Percentiles rank a stretch among this genome's conserved stretches.
phyloP scores from a whole-genome alignment of 2,329 filamentous ascomycete species.

The Hypocrella siamensis region DNA sequence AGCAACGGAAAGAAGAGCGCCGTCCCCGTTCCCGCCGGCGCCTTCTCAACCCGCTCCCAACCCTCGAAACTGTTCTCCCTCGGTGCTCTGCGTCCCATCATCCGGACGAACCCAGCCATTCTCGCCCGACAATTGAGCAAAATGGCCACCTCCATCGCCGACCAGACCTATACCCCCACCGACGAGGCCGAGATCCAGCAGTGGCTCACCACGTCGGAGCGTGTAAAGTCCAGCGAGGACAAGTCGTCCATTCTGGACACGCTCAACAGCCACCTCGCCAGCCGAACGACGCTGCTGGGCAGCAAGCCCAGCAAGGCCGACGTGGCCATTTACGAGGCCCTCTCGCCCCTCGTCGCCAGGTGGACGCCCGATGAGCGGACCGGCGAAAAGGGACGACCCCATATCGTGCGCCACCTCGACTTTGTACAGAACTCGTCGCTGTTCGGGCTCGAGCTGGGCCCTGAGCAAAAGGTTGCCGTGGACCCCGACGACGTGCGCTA shows the following conservation, averaged over 20 bases:
- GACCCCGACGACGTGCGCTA: conserved; percentile 70
- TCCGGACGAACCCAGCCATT: conserved; percentile 22
- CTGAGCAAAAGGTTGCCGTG: conserved; percentile 61
- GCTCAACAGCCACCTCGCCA: conserved; percentile 76
- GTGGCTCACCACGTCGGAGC: conserved; percentile 68
- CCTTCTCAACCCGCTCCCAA: conserved; percentile 1
- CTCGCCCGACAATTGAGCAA: conserved; percentile 20
- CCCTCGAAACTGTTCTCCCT: conserved; percentile 29
- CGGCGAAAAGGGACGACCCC: conserved; percentile 74
- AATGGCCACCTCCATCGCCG: conserved; percentile 52
- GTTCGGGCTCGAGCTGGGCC: conserved; percentile 52
- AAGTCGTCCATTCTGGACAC: conserved; percentile 56
- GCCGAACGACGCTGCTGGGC: conserved; percentile 78
- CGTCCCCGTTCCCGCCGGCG: background rate
- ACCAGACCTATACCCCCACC: conserved; percentile 55
- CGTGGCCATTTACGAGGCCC: conserved; percentile 63
- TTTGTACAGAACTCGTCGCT: conserved; percentile 85
- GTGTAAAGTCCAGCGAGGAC: conserved; percentile 41
- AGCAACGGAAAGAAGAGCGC: background rate
- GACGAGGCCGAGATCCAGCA: conserved; percentile 81
- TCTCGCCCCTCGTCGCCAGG: conserved; percentile 59
- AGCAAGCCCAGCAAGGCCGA: conserved; percentile 81
- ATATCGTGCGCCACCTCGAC: conserved; percentile 83
- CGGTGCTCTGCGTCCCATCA: conserved; percentile 16
- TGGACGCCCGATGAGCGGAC: conserved; percentile 82